Base-by-base conservation (phyloP, 2,329 filamentous ascomycete species). In the Mycogone perniciosa region DNA sequence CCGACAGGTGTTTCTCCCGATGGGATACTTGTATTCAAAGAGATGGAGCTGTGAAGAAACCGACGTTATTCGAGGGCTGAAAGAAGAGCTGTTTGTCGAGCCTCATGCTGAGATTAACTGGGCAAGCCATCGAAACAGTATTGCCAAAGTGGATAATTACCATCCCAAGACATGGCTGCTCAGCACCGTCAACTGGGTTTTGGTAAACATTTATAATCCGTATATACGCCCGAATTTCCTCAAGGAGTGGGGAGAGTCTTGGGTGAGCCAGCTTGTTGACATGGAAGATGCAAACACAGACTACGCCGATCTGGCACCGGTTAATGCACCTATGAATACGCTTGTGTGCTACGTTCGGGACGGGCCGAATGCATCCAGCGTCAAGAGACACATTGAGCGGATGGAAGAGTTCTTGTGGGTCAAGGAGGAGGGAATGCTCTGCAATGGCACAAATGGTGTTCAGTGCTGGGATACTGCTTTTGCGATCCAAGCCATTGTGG, bases 381-480 rank as follows among this genome's bases (percentile, higher is more conserved):
- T 96, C 30, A 78, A 80, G 44, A 80, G 86, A 38, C 92, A 96
- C 62, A 74, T 88, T 7, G 88, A 96, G 60, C 82, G 89, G 4
- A 69, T 96, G 9, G 79, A 88, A 40, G 93, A 99, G 61, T 95
- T 85, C 55, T 69, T 99, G 31, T 99, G 93, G 91, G 76, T 99
- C 45, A 96, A 95, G 56, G 68, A 84, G 33, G 91, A 96, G 64
- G 93, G 93, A 5, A 89, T 99, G 88, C 77, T 97, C 44, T 86
- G 86, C 69, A 96, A 96, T 60, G 93, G 93, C 35, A 99, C 93
- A 7, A 97, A 99, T 59, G 93, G 93, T n/a, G 91, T 97, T 1
- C 93, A 99, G 68, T 87, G 84, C 57, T 99, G 93, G 93, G 93
- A 99, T 64, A 99, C 93, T 0, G 80, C 90, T 0, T 97, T 97